Conservation (phyloP, 2,329 filamentous ascomycete genomes). For the Penicillium sumatraense region DNA sequence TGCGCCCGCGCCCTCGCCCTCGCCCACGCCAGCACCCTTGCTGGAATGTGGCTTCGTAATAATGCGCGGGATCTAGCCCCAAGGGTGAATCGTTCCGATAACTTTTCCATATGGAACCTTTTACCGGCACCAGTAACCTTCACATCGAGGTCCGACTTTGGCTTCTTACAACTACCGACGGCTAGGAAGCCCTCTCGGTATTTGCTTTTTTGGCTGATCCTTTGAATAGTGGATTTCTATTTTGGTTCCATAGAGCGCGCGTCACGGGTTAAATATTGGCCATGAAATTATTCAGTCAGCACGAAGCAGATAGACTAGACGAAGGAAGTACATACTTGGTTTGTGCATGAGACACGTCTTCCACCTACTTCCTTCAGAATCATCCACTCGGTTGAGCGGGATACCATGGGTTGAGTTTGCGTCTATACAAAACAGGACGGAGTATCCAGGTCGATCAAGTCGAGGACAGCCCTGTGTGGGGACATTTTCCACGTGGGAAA, state of each 20-base stretch:
- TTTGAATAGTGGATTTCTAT: background rate
- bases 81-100: background rate
- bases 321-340: no score
- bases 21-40: background rate
- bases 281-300: background rate
- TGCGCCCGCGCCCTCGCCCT: background rate
- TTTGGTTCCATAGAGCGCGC: background rate
- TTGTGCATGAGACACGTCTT: no score
- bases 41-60: slow-evolving; percentile 1
- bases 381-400: background rate
- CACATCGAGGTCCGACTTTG: background rate
- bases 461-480: slow-evolving; percentile 12
- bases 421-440: background rate
- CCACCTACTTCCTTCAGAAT: background rate
- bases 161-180: background rate
- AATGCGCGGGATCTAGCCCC: background rate
- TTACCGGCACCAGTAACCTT: background rate
- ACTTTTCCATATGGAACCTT: background rate
- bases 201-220: background rate
- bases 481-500: slow-evolving; percentile 17
- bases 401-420: background rate
- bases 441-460: background rate
- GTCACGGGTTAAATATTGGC: background rate
- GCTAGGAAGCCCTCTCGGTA: background rate
- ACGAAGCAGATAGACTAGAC: background rate